phyloP scores from a whole-genome alignment of 495 filamentous ascomycete genomes.

The Choiromyces venosus region DNA sequence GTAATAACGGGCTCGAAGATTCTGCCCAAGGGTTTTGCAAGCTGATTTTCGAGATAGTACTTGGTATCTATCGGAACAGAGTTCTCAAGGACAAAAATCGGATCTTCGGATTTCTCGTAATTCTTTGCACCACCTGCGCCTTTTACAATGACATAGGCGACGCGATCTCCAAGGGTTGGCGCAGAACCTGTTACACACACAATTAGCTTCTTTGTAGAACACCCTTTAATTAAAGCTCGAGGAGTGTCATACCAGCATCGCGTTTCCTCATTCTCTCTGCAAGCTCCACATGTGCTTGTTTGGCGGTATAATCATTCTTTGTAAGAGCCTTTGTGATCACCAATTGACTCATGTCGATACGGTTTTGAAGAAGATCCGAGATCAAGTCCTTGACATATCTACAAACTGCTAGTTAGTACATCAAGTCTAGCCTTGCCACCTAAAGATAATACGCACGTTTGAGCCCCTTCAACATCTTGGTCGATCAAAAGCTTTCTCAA shows the following conservation, averaged over 20 bases:
- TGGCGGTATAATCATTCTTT: conserved; percentile 73
- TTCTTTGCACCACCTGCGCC: conserved; percentile 81
- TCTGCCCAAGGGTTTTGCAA: conserved; percentile 83
- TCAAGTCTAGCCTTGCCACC: neutral
- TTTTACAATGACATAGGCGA: conserved; percentile 97
- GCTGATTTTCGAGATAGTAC: conserved; percentile 98
- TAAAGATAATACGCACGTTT: conserved; percentile 65
- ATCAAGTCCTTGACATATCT: conserved; percentile 97
- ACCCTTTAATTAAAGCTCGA: neutral
- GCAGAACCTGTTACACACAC: conserved; percentile 56
- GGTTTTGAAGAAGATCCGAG: conserved; percentile 91
- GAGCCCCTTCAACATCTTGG: conserved; percentile 75
- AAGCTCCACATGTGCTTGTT: conserved; percentile 93
- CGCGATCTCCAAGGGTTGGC: conserved; percentile 88
- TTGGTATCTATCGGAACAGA: conserved; percentile 97
- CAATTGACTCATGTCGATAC: conserved; percentile 96
- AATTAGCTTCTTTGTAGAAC: neutral
- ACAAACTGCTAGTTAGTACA: conserved; percentile 17
- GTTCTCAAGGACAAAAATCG: conserved; percentile 93
- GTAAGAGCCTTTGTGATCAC: conserved; percentile 97
- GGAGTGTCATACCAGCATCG: conserved; percentile 55
- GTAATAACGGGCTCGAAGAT: conserved; percentile 98
- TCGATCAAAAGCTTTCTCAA: conserved; percentile 94
- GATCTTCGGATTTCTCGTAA: conserved; percentile 93
- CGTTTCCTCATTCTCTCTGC: conserved; percentile 93